Conservation (phyloP, 345 rosid genomes). For the Brassica cretica region DNA sequence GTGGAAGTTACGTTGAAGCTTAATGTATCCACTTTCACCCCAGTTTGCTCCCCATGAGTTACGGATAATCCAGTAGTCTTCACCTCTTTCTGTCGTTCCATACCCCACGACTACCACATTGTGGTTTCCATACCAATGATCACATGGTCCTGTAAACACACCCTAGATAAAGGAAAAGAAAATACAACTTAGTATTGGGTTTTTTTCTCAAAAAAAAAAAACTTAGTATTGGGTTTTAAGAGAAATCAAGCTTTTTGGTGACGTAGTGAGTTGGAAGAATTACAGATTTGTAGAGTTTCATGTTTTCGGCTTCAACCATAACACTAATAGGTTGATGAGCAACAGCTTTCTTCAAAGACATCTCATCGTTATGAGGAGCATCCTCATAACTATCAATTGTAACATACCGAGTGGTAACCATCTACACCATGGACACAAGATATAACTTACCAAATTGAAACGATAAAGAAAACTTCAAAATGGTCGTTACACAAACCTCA, state of each 20-base stretch:
- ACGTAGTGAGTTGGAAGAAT: background rate
- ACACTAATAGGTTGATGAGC: slow-evolving; percentile 70
- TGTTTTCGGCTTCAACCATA: slow-evolving; percentile 69
- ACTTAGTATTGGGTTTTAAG: background rate
- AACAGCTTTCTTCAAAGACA: slow-evolving; percentile 59
- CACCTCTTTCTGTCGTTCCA: slow-evolving; percentile 3
- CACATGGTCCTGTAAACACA: slow-evolving; percentile 29
- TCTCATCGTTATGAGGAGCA: slow-evolving; percentile 63
- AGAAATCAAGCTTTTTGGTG: background rate
- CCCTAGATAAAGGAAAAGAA: slow-evolving; percentile 16
- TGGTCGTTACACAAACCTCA: slow-evolving; percentile 41
- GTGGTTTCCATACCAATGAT: slow-evolving; percentile 1
- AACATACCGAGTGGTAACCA: slow-evolving; percentile 57
- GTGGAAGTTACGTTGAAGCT: slow-evolving; percentile 18
- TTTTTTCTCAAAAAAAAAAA: background rate
- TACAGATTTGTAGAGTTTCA: slow-evolving; percentile 70
- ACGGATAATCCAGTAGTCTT: slow-evolving; percentile 27
- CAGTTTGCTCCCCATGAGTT: slow-evolving; percentile 27
- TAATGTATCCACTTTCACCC: slow-evolving; percentile 28
- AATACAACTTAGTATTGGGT: background rate
- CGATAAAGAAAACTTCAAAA: background rate
- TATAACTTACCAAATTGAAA: background rate
- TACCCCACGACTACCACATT: slow-evolving; percentile 26
- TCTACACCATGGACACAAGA: slow-evolving; percentile 34
- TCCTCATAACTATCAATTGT: slow-evolving; percentile 58